Percentiles rank a stretch among this genome's conserved stretches.
phyloP scores from a whole-genome alignment of 1,284 basidiomycete genomes.

The Pulchroboletus neoregius region DNA sequence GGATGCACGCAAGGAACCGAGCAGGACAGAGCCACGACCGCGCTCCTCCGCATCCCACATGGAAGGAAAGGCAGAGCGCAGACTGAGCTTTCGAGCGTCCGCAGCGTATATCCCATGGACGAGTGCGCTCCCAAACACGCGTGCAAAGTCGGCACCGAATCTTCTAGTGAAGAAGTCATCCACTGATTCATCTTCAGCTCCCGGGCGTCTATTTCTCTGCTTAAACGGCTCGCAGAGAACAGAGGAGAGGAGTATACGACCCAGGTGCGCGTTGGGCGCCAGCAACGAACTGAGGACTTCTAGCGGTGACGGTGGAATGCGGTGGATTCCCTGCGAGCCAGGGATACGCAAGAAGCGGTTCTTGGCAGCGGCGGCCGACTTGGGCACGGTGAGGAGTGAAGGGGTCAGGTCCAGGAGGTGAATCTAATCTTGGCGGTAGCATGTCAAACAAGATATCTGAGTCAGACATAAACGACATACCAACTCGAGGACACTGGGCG shows the following conservation, averaged over 20 bases:
- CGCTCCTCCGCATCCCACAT: conserved; percentile 67
- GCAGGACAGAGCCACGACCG: conserved; percentile 64
- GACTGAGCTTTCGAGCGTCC: conserved; percentile 72
- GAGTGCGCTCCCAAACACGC: conserved; percentile 76
- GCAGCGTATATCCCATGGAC: conserved; percentile 94
- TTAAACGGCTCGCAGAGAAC: conserved; percentile 59
- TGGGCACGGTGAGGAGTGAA: conserved; percentile 61
- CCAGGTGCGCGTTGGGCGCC: conserved; percentile 45
- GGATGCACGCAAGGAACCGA: conserved; percentile 50
- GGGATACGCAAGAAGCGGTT: conserved; percentile 72
- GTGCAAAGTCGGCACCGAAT: conserved; percentile 72
- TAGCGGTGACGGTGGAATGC: conserved; percentile 44
- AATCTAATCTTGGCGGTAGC: conserved; percentile 49
- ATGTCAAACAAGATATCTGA: conserved; percentile 16
- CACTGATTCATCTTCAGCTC: conserved; percentile 71
- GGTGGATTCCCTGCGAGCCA: conserved; percentile 41
- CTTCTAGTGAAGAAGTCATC: conserved; percentile 75
- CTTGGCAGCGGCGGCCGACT: conserved; percentile 64
- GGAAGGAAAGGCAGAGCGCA: conserved; percentile 73
- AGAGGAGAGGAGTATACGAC: conserved; percentile 49
- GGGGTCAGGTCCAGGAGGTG: conserved; percentile 63
- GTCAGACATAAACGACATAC: conserved; percentile 45
- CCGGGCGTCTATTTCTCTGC: conserved; percentile 37
- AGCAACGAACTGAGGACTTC: conserved; percentile 45
- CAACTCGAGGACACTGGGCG: conserved; percentile 71